phyloP scores from a whole-genome alignment of 768 basidiomycete genomes.

The Crassisporium funariophilum region DNA sequence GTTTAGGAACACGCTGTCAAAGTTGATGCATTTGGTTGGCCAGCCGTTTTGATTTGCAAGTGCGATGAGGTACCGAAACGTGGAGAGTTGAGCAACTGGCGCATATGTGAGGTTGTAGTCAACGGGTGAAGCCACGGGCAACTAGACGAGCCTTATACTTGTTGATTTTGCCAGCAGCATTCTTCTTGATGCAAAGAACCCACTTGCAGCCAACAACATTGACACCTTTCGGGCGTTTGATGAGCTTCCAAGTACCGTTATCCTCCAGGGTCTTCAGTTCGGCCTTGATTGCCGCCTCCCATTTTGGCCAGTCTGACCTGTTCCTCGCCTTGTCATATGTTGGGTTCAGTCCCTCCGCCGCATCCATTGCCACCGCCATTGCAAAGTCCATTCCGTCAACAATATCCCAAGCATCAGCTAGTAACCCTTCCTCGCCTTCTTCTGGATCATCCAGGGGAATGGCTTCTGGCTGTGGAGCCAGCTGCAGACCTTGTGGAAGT shows the following conservation, averaged over 20 bases:
- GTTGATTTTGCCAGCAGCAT: slow-evolving; percentile 15
- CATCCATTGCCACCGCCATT: slow-evolving; percentile 6
- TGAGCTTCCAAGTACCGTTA: slow-evolving; percentile 14
- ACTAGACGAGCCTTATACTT: slow-evolving; percentile 35
- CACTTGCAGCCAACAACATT: slow-evolving; percentile 2
- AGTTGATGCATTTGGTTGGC: slow-evolving; percentile 38
- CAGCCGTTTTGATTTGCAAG: slow-evolving; percentile 32
- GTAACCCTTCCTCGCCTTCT: slow-evolving; percentile 2
- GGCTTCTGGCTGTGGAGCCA: neutral
- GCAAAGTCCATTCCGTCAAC: slow-evolving; percentile 5
- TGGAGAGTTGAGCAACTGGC: slow-evolving; percentile 23
- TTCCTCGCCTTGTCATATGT: slow-evolving; percentile 8
- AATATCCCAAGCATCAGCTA: slow-evolving; percentile 6
- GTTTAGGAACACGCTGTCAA: slow-evolving; percentile 29
- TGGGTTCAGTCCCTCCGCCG: slow-evolving; percentile 10
- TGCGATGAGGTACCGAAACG: slow-evolving; percentile 26
- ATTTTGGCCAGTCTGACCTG: slow-evolving; percentile 20
- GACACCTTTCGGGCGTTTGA: neutral
- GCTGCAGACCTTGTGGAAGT: slow-evolving; percentile 5
- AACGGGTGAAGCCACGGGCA: slow-evolving; percentile 32
- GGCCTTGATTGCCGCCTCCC: slow-evolving; percentile 18
- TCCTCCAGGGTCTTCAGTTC: slow-evolving; percentile 14
- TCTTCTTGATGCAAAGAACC: slow-evolving; percentile 19
- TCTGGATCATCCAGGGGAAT: neutral
- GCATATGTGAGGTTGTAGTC: slow-evolving; percentile 35